phyloP scores from a whole-genome alignment of 2,329 filamentous ascomycete genomes.

The Ophiostoma quercus region DNA sequence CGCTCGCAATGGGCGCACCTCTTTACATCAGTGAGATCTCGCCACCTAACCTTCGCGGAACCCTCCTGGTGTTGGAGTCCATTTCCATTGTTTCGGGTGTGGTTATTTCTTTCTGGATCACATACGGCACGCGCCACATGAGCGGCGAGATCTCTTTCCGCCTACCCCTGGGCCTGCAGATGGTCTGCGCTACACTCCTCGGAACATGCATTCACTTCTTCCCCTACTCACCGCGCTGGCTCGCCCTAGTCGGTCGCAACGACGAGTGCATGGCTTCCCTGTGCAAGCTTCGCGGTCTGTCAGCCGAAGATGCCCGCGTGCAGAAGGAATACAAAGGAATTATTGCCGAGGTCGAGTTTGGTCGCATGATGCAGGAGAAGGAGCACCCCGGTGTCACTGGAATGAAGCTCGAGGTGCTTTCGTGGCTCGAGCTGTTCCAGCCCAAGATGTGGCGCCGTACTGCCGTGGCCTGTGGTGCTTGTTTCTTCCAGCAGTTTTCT shows the following conservation, averaged over 20 bases:
- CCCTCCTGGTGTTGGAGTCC: slow-evolving; percentile 17
- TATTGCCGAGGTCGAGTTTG: slow-evolving; percentile 12
- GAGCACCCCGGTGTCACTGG: not conserved
- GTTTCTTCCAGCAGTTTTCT: slow-evolving; percentile 20
- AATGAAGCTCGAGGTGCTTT: not conserved
- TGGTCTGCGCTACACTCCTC: slow-evolving; percentile 11
- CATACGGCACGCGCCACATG: slow-evolving; percentile 34
- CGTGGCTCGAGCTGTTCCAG: too few relatives aligned
- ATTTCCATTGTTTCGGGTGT: slow-evolving; percentile 35
- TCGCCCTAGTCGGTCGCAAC: slow-evolving; percentile 18
- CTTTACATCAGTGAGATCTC: slow-evolving; percentile 24
- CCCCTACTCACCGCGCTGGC: slow-evolving; percentile 23
- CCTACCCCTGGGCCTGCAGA: slow-evolving; percentile 15
- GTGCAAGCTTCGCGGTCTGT: not conserved
- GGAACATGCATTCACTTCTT: slow-evolving; percentile 14
- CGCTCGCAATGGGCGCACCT: slow-evolving; percentile 32
- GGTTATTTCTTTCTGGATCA: slow-evolving; percentile 40
- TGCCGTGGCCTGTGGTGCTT: not conserved
- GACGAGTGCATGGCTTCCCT: slow-evolving; percentile 24
- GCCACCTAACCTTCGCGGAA: slow-evolving; percentile 21
- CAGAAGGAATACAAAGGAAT: slow-evolving; percentile 15
- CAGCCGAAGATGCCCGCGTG: not conserved
- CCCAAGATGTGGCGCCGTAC: not conserved
- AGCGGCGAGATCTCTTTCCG: slow-evolving; percentile 10
- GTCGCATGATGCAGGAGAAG: not conserved